Evolutionary conservation across 2,329 filamentous ascomycete genomes (phyloP).

Genomic region (Colletotrichum sp.): DNA sequence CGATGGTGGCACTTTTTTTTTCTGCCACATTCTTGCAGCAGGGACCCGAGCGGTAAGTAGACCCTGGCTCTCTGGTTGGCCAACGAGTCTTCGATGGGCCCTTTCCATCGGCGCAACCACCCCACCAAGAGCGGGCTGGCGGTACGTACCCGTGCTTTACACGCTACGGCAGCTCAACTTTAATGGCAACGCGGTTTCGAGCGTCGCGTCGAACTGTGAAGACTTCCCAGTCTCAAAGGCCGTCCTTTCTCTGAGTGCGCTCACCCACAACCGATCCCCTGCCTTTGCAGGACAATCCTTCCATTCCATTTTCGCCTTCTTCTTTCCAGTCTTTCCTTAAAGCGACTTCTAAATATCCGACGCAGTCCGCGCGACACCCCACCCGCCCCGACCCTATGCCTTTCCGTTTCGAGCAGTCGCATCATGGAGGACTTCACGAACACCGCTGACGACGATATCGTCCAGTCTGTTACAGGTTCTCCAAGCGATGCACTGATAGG

Average conservation of each 20-base stretch:
- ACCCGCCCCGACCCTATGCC: not conserved
- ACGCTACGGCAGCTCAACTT: not conserved
- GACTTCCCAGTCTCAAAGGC: not conserved
- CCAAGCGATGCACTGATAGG: slow-evolving; percentile 15
- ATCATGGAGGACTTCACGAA: slow-evolving; percentile 7
- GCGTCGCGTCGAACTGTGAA: not conserved
- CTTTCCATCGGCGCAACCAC: not conserved
- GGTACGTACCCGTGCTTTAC: not conserved
- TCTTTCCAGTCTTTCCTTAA: not conserved
- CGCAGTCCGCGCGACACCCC: not conserved
- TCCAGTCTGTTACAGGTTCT: not conserved
- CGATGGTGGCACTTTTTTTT: slow-evolving; percentile 11
- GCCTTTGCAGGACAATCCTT: not conserved
- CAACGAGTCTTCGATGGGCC: not conserved
- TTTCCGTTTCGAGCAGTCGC: slow-evolving; percentile 22
- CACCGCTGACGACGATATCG: slow-evolving; percentile 24
- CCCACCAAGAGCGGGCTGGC: not conserved
- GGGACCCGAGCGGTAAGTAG: slow-evolving; percentile 12
- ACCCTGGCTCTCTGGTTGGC: not conserved
- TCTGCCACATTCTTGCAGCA: slow-evolving; percentile 10
- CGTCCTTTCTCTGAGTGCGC: not conserved
- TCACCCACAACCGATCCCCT: not conserved
- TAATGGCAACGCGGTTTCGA: slow-evolving; percentile 16
- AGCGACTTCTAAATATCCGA: not conserved
- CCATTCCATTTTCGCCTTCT: not conserved